phyloP scores from a whole-genome alignment of 192 early-diverging fungal genomes.

The Blastocladiella britannica region DNA sequence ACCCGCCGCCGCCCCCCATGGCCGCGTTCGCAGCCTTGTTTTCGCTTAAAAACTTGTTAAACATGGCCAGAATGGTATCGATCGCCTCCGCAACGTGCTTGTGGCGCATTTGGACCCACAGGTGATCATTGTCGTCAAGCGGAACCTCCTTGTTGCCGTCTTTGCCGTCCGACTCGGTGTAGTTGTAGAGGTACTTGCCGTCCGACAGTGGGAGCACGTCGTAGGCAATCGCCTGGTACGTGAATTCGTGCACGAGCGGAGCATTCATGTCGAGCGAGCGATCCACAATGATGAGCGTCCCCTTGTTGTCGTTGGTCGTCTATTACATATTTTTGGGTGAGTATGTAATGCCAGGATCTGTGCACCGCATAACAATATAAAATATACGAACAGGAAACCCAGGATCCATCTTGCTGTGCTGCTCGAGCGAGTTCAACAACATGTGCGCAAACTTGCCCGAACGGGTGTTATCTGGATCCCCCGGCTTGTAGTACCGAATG shows the following conservation, averaged over 20 bases:
- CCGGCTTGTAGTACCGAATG: slow-evolving; percentile 70
- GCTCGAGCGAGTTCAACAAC: slow-evolving; percentile 69
- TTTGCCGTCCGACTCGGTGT: slow-evolving; percentile 11
- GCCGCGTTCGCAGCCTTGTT: slow-evolving; percentile 52
- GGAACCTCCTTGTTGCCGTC: slow-evolving; percentile 23
- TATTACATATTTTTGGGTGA: too few relatives aligned
- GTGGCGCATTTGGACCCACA: slow-evolving; percentile 58
- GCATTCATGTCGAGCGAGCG: slow-evolving; percentile 74
- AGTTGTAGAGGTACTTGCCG: slow-evolving; percentile 35
- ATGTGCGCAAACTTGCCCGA: slow-evolving; percentile 56
- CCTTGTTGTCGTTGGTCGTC: too few relatives aligned
- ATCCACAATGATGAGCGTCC: slow-evolving; percentile 65
- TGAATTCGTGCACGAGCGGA: slow-evolving; percentile 92
- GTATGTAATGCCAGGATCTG: too few relatives aligned
- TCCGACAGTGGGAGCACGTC: slow-evolving; percentile 59
- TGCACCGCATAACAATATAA: too few relatives aligned
- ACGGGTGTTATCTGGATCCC: slow-evolving; percentile 30
- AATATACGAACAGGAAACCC: slow-evolving; percentile 37
- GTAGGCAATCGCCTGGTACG: slow-evolving; percentile 95
- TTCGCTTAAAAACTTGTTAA: slow-evolving; percentile 58
- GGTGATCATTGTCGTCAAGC: slow-evolving; percentile 55
- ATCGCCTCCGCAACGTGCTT: slow-evolving; percentile 62
- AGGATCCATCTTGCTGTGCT: slow-evolving; percentile 40
- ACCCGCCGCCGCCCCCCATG: too few relatives aligned
- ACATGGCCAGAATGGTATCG: slow-evolving; percentile 43